Evolutionary conservation across 2,329 filamentous ascomycete genomes (phyloP).

Genomic region (Aureobasidium uvarum): DNA sequence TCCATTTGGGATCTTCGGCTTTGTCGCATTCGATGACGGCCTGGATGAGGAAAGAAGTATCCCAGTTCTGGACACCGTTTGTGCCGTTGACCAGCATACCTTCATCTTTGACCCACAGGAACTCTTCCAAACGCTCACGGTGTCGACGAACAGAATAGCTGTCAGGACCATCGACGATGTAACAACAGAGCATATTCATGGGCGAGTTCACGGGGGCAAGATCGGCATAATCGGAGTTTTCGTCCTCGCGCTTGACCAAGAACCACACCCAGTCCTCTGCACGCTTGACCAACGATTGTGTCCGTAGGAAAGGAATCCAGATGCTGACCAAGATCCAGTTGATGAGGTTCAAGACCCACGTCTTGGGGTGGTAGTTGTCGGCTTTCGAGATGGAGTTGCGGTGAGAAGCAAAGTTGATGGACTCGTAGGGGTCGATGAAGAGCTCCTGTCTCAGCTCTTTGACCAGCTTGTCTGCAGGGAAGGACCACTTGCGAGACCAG

Average conservation of each 20-base stretch:
- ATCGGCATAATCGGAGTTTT: slow-evolving; percentile 83
- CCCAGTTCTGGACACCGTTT: slow-evolving; percentile 98
- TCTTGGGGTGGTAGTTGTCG: slow-evolving; percentile 94
- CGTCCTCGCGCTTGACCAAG: slow-evolving; percentile 85
- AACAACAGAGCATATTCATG: slow-evolving; percentile 87
- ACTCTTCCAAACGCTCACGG: slow-evolving; percentile 78
- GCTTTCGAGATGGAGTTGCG: slow-evolving; percentile 75
- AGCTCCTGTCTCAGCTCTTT: slow-evolving; percentile 74
- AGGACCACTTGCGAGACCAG: slow-evolving; percentile 78
- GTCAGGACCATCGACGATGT: slow-evolving; percentile 77
- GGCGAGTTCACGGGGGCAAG: slow-evolving; percentile 86
- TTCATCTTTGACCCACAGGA: slow-evolving; percentile 85
- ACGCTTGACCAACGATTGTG: slow-evolving; percentile 61
- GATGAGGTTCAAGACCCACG: slow-evolving; percentile 71
- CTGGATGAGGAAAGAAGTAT: slow-evolving; percentile 87
- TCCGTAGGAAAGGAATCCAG: slow-evolving; percentile 75
- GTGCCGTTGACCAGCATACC: slow-evolving; percentile 95
- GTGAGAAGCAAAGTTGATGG: slow-evolving; percentile 73
- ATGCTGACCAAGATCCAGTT: slow-evolving; percentile 79
- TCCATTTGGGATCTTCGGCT: slow-evolving; percentile 72
- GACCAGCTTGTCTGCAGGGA: slow-evolving; percentile 64
- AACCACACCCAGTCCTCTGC: slow-evolving; percentile 81
- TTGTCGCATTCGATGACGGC: slow-evolving; percentile 76
- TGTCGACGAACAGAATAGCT: slow-evolving; percentile 70
- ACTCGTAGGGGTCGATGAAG: slow-evolving; percentile 72